phyloP scores from a whole-genome alignment of 345 rosid species.

The Aurinia saxatilis region DNA sequence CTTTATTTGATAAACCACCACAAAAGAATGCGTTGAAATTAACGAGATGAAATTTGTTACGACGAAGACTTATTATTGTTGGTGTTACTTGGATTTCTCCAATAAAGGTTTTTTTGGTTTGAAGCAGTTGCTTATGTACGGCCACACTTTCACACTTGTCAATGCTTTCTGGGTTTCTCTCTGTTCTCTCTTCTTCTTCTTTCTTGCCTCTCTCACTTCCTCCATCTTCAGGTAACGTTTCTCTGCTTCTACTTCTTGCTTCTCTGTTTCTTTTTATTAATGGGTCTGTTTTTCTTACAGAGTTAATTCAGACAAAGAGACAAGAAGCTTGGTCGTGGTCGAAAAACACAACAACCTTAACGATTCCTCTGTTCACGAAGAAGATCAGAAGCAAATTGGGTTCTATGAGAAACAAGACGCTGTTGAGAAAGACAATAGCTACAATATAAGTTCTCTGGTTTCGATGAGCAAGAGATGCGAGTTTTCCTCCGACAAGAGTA shows the following conservation, averaged over 20 bases:
- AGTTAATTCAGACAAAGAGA: constrained; percentile 2
- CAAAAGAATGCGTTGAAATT: constrained; percentile 19
- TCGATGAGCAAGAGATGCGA: constrained; percentile 33
- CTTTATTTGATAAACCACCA: background rate
- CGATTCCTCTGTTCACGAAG: constrained; percentile 8
- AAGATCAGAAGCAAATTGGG: background rate
- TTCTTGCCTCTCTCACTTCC: constrained; percentile 26
- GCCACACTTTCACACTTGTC: constrained; percentile 29
- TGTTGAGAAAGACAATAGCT: constrained; percentile 5
- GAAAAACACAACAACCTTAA: background rate
- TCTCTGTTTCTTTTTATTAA: background rate
- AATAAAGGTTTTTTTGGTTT: constrained; percentile 9
- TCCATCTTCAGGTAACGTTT: constrained; percentile 40
- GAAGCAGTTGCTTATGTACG: constrained; percentile 29
- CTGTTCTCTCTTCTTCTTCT: constrained; percentile 35
- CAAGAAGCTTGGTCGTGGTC: constrained; percentile 15
- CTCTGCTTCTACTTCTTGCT: background rate
- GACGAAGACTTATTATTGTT: constrained; percentile 21
- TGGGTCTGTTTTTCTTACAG: constrained; percentile 18
- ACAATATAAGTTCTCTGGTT: constrained; percentile 7
- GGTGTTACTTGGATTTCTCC: constrained; percentile 28
- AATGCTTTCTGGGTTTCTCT: constrained; percentile 43
- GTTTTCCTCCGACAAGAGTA: constrained; percentile 26
- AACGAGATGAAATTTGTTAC: constrained; percentile 33
- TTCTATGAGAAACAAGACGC: background rate